Conservation (phyloP, 768 basidiomycete species). For the Russula sp. region DNA sequence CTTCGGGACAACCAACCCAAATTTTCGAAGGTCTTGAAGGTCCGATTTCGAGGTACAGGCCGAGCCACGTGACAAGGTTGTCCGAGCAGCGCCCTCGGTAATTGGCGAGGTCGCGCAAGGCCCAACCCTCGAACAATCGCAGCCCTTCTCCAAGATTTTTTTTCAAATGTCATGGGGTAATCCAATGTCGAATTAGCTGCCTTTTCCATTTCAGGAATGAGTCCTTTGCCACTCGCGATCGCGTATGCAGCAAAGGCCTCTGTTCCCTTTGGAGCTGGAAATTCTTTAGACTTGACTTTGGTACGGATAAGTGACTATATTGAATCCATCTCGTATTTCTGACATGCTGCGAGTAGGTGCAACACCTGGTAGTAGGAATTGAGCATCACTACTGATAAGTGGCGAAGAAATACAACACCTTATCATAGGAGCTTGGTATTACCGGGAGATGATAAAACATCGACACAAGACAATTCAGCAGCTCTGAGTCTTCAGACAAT, state of each 20-base stretch:
- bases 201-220: background rate
- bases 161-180: background rate
- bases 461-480: slow-evolving; percentile 15
- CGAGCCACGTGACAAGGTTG: background rate
- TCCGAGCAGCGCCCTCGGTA: background rate
- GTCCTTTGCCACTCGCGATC: background rate
- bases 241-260: background rate
- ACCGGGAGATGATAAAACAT: slow-evolving; percentile 5
- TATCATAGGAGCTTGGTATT: slow-evolving; percentile 2
- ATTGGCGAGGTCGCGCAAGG: background rate
- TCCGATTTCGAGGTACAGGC: too few relatives aligned
- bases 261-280: background rate
- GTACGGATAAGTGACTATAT: background rate
- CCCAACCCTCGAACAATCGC: background rate
- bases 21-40: background rate
- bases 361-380: background rate
- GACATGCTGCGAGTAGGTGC: background rate
- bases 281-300: background rate
- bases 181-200: background rate
- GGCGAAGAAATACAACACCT: too few relatives aligned
- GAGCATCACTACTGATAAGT: too few relatives aligned
- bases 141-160: background rate
- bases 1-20: background rate
- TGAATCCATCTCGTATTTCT: background rate
- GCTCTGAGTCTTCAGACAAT: slow-evolving; percentile 10